Conservation (phyloP, 2,329 filamentous ascomycete genomes). For the Ramularia collo-cygni region DNA sequence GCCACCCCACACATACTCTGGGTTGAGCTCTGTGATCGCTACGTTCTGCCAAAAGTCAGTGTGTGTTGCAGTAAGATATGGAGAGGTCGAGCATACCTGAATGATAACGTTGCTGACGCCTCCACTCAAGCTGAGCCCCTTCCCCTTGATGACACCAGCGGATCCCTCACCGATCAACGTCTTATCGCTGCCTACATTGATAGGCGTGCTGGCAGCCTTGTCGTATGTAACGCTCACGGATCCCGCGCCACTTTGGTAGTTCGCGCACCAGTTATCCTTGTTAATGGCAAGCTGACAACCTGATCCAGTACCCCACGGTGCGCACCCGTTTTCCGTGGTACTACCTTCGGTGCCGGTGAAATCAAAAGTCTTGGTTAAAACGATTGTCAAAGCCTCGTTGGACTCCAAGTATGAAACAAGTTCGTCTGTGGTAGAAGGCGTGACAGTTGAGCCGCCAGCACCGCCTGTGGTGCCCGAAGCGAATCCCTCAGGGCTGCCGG, state of each 20-base stretch:
- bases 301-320: constrained; percentile 37
- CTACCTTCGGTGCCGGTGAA: constrained; percentile 52
- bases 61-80: constrained; percentile 24
- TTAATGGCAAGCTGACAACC: constrained; percentile 52
- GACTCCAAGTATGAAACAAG: constrained; percentile 55
- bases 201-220: constrained; percentile 43
- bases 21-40: constrained; percentile 30
- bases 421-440: constrained; percentile 40
- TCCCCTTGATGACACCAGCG: constrained; percentile 35
- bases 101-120: constrained; percentile 49
- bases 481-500: constrained; percentile 42
- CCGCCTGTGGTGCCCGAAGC: constrained; percentile 54
- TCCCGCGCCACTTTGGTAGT: constrained; percentile 33
- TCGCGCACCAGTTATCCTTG: constrained; percentile 52
- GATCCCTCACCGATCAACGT: constrained; percentile 34
- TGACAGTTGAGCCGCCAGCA: constrained; percentile 41
- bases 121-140: constrained; percentile 32
- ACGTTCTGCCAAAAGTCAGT: constrained; percentile 17
- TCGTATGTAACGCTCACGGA: constrained; percentile 41
- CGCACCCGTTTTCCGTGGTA: constrained; percentile 48
- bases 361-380: constrained; percentile 49
- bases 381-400: constrained; percentile 48
- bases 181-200: constrained; percentile 35
- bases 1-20: constrained; percentile 32
- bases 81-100: background rate